A percentile compares a stretch with the other conserved stretches of the same genome.
Evolutionary conservation across 192 early-diverging fungal species (phyloP).

Genomic region (Coemansia sp.): DNA sequence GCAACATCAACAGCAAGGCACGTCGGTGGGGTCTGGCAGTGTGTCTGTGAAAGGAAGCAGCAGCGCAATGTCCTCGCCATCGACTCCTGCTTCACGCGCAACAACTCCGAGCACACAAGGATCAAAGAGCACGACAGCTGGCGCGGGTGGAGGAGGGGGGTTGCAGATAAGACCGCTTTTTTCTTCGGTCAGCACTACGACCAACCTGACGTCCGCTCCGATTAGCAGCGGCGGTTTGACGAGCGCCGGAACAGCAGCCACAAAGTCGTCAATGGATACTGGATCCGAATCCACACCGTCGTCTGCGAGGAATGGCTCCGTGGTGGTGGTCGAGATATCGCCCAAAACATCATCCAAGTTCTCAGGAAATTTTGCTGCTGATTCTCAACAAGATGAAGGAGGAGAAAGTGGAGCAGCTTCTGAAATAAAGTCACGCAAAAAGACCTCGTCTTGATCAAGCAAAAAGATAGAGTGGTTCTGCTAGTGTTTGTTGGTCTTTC

Average conservation of each 20-base stretch:
- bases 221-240: not conserved
- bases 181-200: not conserved
- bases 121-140: not conserved
- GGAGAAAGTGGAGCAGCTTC: not conserved
- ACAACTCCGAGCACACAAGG: conserved; percentile 32
- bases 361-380: not conserved
- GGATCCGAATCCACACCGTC: no score
- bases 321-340: no score
- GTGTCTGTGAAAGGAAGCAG: conserved; percentile 11
- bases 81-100: conserved; percentile 30
- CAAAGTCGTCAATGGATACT: no score
- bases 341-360: not conserved
- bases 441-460: not conserved
- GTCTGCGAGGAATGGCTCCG: no score
- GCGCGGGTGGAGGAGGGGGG: not conserved
- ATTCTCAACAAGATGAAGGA: not conserved
- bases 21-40: conserved; percentile 1
- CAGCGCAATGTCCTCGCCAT: conserved; percentile 10
- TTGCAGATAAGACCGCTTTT: not conserved
- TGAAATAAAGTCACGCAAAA: not conserved
- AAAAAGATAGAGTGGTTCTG: no score
- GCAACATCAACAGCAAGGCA: not conserved
- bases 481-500: no score
- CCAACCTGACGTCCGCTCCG: not conserved
- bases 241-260: no score